These are phyloP conservation scores for Sporothrix curviconia DNA, from an alignment of 2,329 filamentous ascomycete genomes.

Conservation along the genomic window DNA sequence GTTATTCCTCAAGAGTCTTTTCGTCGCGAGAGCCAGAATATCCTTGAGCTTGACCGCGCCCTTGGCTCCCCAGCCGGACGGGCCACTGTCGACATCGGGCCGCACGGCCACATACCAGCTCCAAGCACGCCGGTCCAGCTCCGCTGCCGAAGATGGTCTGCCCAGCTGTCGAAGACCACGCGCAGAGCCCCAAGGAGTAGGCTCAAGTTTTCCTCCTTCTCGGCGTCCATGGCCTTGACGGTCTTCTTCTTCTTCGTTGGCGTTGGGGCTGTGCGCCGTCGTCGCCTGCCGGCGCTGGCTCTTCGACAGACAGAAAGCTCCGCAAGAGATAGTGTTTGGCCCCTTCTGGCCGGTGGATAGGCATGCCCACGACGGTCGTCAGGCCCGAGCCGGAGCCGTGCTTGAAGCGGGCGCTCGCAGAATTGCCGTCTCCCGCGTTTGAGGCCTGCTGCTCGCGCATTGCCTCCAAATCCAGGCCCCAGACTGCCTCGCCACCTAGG, in stretches of 20 bases:
- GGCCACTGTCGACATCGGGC: slow-evolving; percentile 67
- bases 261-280: slow-evolving; percentile 20
- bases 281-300: slow-evolving; percentile 14
- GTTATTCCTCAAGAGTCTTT: slow-evolving; percentile 20
- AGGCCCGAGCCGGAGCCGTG: slow-evolving; percentile 23
- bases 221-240: slow-evolving; percentile 42
- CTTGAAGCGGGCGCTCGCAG: slow-evolving; percentile 13
- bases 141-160: slow-evolving; percentile 51
- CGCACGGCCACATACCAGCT: slow-evolving; percentile 72
- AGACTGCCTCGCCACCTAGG: slow-evolving; percentile 49
- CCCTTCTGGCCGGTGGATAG: slow-evolving; percentile 67
- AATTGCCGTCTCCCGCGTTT: too few relatives aligned
- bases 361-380: slow-evolving; percentile 47
- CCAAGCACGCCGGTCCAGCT: slow-evolving; percentile 73
- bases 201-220: slow-evolving; percentile 64
- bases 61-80: slow-evolving; percentile 78
- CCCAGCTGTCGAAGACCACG: slow-evolving; percentile 69
- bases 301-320: slow-evolving; percentile 47
- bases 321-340: slow-evolving; percentile 54
- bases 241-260: slow-evolving; percentile 45
- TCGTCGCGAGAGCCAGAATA: slow-evolving; percentile 56
- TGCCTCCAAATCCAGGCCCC: slow-evolving; percentile 53
- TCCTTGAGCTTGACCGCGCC: slow-evolving; percentile 59
- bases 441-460: slow-evolving; percentile 36
- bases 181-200: slow-evolving; percentile 65